Evolutionary conservation across 1,139 yeast species (phyloP), one percentile per base, ranked within the genome.

Genomic region (Wickerhamomyces sp.): DNA sequence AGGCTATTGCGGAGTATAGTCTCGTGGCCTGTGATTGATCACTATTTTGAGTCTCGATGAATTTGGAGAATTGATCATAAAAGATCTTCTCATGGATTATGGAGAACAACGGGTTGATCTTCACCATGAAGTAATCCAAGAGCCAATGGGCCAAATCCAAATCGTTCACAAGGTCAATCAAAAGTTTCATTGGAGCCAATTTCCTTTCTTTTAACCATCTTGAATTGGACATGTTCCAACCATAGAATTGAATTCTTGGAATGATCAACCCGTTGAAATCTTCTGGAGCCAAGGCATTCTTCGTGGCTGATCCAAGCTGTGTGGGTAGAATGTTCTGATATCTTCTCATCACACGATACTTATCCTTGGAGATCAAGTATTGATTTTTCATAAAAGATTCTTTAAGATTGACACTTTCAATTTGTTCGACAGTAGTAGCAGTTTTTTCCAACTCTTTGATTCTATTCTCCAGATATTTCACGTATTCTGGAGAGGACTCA

Each of bases 221-320:
- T 16, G 67, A 67, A 2, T 85, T 84, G 24, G 74, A 65, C 72
- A 77, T 62, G 51, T 78, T 78, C 84, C 84, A 78, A 13, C 82
- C 84, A 48, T 75, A 78, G 42, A 66, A 72, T 49, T 78, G 85
- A 15, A 66, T 59, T 38, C 85, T 55, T 4, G 86, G 86, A 11
- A 72, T 47, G 5, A 60, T 52, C 6, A 76, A 67, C 26, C 61
- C 54, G 24, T 55, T 49, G 35, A 61, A 58, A 45, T 39, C 40
- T 5, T 66, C 66, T 6, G 61, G 63, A 8, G 69, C 54, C 23
- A 78, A 55, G 23, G 61, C 51, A 6, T 58, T 43, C 46, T 64
- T 63, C 41, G 72, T 48, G 16, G 63, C 54, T 15, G 54, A 45
- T 24, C 77, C 75, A 28, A 77, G 54, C 31, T 67, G 70, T 21